Percentiles rank a stretch among this genome's conserved stretches.
These are phyloP conservation scores for Trichoderma sp. DNA, from an alignment of 2,329 filamentous ascomycete species.

Conservation along the genomic window DNA sequence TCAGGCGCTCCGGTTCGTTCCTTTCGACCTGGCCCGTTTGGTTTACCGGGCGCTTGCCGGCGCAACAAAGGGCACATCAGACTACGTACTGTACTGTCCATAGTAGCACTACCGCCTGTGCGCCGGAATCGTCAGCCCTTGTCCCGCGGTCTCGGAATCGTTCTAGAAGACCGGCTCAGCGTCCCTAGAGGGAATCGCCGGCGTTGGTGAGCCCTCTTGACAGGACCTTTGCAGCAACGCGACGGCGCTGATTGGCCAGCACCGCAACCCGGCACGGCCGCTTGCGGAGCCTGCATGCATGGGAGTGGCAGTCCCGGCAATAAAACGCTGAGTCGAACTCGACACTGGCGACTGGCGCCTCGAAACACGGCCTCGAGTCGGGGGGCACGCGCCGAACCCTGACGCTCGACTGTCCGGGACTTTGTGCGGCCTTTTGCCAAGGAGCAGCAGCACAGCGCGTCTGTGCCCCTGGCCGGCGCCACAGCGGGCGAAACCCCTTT, in stretches of 20 bases:
- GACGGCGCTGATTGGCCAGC: slow-evolving; percentile 1
- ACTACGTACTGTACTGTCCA: no score
- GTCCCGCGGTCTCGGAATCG: slow-evolving; percentile 30
- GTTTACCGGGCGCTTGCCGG: slow-evolving; percentile 10
- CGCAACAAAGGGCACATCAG: neutral
- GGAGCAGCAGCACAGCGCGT: neutral
- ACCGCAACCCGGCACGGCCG: slow-evolving; percentile 3
- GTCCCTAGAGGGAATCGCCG: slow-evolving; percentile 4
- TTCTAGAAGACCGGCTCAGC: slow-evolving; percentile 29
- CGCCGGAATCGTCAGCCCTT: slow-evolving; percentile 23
- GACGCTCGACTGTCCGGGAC: neutral
- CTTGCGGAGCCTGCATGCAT: neutral
- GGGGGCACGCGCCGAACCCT: neutral
- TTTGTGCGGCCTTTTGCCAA: neutral
- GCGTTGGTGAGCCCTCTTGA: neutral
- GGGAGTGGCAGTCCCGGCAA: neutral
- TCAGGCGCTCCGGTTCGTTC: neutral
- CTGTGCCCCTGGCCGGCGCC: slow-evolving; percentile 12
- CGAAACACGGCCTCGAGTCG: neutral
- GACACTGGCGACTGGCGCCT: neutral
- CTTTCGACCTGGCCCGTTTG: neutral
- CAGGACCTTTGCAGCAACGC: neutral
- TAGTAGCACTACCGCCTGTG: slow-evolving; percentile 5
- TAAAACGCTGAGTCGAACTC: neutral
- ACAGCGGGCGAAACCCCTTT: slow-evolving; percentile 17